Conservation (phyloP, 2,329 filamentous ascomycete species). For the Mariannaea sp. region DNA sequence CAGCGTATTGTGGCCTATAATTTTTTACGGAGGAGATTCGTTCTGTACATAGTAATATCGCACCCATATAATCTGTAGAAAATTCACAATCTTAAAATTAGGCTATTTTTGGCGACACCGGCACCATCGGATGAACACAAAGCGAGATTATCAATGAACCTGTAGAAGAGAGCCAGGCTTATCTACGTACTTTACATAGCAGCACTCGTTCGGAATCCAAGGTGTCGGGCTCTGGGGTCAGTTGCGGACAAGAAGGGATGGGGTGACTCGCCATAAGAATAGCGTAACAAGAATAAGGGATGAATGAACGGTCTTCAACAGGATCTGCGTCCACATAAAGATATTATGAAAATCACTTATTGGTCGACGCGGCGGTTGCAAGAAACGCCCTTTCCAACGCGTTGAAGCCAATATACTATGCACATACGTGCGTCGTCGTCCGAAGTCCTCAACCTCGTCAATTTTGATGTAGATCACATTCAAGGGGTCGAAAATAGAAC, state of each 20-base stretch:
- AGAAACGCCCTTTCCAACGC: not conserved
- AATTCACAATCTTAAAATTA: not conserved
- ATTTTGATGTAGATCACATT: not conserved
- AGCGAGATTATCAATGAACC: not conserved
- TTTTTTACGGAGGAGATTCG: too few species aligned
- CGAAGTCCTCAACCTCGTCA: too few species aligned
- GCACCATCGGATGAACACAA: slow-evolving; percentile 4
- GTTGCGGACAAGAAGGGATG: slow-evolving; percentile 1
- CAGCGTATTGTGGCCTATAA: too few species aligned
- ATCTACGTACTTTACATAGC: too few species aligned
- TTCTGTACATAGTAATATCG: too few species aligned
- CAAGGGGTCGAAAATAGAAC: slow-evolving; percentile 13
- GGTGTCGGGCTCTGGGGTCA: not conserved
- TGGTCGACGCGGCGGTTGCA: too few species aligned
- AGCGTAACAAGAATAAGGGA: too few species aligned
- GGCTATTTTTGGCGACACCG: slow-evolving; percentile 22
- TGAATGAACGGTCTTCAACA: too few species aligned
- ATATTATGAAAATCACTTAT: too few species aligned
- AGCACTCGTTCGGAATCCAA: not conserved
- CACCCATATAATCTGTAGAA: too few species aligned
- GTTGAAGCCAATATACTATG: not conserved
- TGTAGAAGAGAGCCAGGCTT: not conserved
- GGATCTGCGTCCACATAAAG: not conserved
- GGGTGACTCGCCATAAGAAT: slow-evolving; percentile 5
- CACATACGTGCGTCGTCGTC: too few species aligned